Conservation (phyloP, 2,329 filamentous ascomycete genomes). For the Macrophomina pseudophaseolina region DNA sequence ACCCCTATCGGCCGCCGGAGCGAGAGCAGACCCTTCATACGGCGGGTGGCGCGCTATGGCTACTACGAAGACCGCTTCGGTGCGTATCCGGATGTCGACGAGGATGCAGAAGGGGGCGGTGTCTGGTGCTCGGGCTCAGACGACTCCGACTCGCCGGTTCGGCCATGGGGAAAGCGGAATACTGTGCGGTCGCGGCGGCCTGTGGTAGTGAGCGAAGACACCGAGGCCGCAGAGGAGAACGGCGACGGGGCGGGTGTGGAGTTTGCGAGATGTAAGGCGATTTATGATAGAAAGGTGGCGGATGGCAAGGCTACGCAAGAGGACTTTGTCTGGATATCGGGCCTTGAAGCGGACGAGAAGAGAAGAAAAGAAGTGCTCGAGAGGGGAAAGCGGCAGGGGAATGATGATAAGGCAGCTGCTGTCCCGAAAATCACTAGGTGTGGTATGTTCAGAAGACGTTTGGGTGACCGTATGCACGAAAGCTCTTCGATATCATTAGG, state of each 20-base stretch:
- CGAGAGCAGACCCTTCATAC: not conserved
- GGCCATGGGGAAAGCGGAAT: not conserved
- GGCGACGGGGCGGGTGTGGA: not conserved
- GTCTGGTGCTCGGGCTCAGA: not conserved
- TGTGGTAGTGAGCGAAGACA: no score
- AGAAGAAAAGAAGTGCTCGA: not conserved
- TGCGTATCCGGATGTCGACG: not conserved
- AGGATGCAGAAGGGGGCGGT: not conserved
- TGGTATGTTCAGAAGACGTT: not conserved
- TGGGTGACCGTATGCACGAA: no score
- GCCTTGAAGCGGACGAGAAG: not conserved
- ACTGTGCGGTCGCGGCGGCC: not conserved
- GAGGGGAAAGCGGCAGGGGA: not conserved
- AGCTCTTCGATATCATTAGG: no score
- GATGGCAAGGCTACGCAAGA: not conserved
- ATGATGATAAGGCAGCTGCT: not conserved
- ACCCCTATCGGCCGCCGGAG: not conserved
- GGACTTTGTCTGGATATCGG: constrained; percentile 1
- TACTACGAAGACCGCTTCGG: constrained; percentile 1
- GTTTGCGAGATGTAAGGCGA: not conserved
- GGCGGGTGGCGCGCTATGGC: not conserved
- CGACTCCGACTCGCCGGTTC: not conserved
- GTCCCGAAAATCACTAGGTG: not conserved
- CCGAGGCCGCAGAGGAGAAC: not conserved
- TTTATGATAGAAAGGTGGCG: not conserved